phyloP scores from a whole-genome alignment of 257 asterid genomes.

The Avicennia marina region DNA sequence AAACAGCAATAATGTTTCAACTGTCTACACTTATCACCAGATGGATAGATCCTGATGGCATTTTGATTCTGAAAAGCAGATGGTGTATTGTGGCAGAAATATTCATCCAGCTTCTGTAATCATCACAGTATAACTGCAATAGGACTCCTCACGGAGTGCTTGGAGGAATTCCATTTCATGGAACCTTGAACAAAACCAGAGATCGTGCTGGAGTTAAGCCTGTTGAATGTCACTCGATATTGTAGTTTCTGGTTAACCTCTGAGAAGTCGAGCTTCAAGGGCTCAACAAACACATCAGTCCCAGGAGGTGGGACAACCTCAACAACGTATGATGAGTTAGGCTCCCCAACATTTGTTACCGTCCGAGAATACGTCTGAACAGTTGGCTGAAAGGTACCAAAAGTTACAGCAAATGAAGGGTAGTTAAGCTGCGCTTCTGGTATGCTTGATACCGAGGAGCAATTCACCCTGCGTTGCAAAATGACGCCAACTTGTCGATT shows the following conservation, averaged over 20 bases:
- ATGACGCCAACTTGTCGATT: slow-evolving; percentile 11
- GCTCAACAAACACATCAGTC: slow-evolving; percentile 21
- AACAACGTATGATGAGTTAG: slow-evolving; percentile 24
- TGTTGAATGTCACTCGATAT: slow-evolving; percentile 29
- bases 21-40: not conserved
- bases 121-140: slow-evolving; percentile 20
- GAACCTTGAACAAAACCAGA: slow-evolving; percentile 18
- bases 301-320: slow-evolving; percentile 27
- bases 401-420: slow-evolving; percentile 34
- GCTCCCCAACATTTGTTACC: slow-evolving; percentile 36
- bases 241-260: slow-evolving; percentile 24
- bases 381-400: slow-evolving; percentile 1
- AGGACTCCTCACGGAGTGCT: slow-evolving; percentile 22
- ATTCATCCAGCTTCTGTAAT: not conserved
- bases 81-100: not conserved
- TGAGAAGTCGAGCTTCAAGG: slow-evolving; percentile 16
- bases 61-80: not conserved
- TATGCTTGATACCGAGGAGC: slow-evolving; percentile 18
- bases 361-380: slow-evolving; percentile 30
- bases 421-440: no score
- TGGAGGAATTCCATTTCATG: slow-evolving; percentile 18
- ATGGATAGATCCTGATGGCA: not conserved
- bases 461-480: slow-evolving; percentile 17
- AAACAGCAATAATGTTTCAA: not conserved
- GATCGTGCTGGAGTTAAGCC: not conserved